Evolutionary conservation across 192 early-diverging fungal genomes (phyloP).

Genomic region (Phlyctochytrium planicorne): DNA sequence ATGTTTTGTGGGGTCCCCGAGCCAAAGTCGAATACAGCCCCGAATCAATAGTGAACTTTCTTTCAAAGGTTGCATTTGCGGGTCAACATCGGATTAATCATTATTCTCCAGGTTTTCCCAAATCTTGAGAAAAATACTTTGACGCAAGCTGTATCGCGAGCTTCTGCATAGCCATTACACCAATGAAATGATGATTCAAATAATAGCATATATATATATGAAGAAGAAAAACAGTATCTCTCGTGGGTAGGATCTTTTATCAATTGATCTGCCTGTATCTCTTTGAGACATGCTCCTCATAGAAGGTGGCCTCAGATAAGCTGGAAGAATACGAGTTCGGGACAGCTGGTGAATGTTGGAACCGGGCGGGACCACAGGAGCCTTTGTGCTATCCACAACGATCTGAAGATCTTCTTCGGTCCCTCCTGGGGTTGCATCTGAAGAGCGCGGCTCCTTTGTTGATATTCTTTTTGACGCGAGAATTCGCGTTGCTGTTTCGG

Average conservation of each 20-base stretch:
- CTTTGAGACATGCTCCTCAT: constrained; percentile 25
- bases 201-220: too few relatives aligned
- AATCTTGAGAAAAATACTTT: neutral
- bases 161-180: too few relatives aligned
- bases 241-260: too few relatives aligned
- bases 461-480: too few relatives aligned
- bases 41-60: neutral
- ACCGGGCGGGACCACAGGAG: too few relatives aligned
- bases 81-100: too few relatives aligned
- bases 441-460: too few relatives aligned
- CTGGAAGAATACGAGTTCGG: constrained; percentile 8
- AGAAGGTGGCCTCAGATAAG: constrained; percentile 23
- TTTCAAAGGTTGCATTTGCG: neutral
- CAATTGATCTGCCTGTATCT: too few relatives aligned
- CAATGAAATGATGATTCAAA: too few relatives aligned
- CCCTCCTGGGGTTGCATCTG: constrained; percentile 1
- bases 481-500: too few relatives aligned
- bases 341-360: constrained; percentile 5
- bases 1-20: constrained; percentile 18
- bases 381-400: neutral
- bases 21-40: constrained; percentile 19
- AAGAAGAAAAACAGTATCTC: too few relatives aligned
- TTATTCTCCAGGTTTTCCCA: neutral
- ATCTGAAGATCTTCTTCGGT: neutral
- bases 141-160: too few relatives aligned